Base-by-base conservation (phyloP, 2,329 filamentous ascomycete species). In the Tolypocladium guangdongense region DNA sequence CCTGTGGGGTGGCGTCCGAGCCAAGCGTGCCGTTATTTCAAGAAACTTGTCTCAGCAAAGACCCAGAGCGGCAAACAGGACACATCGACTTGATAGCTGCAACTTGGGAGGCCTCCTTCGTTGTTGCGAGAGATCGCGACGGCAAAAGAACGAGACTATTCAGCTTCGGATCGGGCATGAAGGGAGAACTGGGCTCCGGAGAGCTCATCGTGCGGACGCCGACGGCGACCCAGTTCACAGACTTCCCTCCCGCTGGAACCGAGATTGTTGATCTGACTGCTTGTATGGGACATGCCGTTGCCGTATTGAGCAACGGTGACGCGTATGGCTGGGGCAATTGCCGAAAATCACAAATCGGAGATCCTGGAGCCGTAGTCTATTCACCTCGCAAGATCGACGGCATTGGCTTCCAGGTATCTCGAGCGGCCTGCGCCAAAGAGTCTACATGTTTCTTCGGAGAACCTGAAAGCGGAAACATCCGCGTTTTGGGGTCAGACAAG, bases 251-350 rank as follows among this genome's bases (percentile, higher is more conserved):
- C 0, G 10, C 59, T 0, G 80, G 71, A 0, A 77, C 77, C 0
- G 68, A 74, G n/a, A 67, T 95, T 4, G 68, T 80, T 1, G 79
- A 86, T 54, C 64, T 96, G 30, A 74, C 84, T 2, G 86, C 88
- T 12, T 83, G 87, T 35, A 87, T 95, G 75, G 83, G 82, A 24
- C 93, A 99, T 64, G 82, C 83, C 0, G 80, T 95, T 18, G 82
- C 74, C 2, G 79, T 96, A 0, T 70, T 95, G 4, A 79, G 78
- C 45, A 86, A 87, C 64, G 92, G 91, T 0, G 78, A 87, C 18
- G 84, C 85, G 1, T 95, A 87, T 65, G 91, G 90, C 2, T 97
- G 92, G 92, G 93, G 93, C 0, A 88, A 83, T 61, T 86, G 87
- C 16, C 80, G 90, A 27, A 93, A 96, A 64, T 88, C 88, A 0